Base-by-base conservation (phyloP, 2,329 filamentous ascomycete genomes). In the Paradendryphiella salina region DNA sequence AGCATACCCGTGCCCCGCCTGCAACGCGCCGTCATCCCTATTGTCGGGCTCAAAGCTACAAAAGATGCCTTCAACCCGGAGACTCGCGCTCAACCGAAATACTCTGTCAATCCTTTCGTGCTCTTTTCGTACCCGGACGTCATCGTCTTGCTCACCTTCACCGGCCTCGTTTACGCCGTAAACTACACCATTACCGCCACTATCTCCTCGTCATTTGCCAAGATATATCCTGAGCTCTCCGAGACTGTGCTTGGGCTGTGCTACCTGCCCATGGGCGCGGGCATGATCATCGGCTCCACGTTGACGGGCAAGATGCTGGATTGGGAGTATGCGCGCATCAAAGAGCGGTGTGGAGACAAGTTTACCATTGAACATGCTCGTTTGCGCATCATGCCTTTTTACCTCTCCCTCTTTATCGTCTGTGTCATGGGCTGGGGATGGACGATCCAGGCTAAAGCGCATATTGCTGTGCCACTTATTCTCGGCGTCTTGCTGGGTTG, bases 211-310 rank as follows among this genome's bases (percentile, higher is more conserved):
- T 31, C 65, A 1, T 69, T 67, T 21, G 47, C 64, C 0, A 54
- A 46, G 14, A 61, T 66, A 14, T 66, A 69, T 29, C 64, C 60
- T 0, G 6, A 56, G 1, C 51, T 69, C 4, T 66, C 64, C 1
- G 53, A 66, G 32, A 64, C 64, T 4, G 62, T 59, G 1, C 52
- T 66, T 1, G 66, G 66, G 2, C 52, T 69, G 0, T 67, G 77
- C 0, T 84, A 82, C 50, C 76, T 84, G 1, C 79, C 80, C 17
- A 82, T 82, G 18, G 82, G 82, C 0, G 75, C 76, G 0, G 81
- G 82, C 0, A 81, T 78, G 14, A 81, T 83, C 56, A 61, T 81
- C 2, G 81, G 80, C 1, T 82, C 79, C 0, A 64, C 82, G 0
- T 60, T 79, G 9, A 80, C 77, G 0, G 81, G 82, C 14, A 81